A percentile compares a stretch with the other conserved stretches of the same genome.
These are phyloP conservation scores for Brassica hybrid DNA, from an alignment of 441 rosid genomes.

Conservation along the genomic window DNA sequence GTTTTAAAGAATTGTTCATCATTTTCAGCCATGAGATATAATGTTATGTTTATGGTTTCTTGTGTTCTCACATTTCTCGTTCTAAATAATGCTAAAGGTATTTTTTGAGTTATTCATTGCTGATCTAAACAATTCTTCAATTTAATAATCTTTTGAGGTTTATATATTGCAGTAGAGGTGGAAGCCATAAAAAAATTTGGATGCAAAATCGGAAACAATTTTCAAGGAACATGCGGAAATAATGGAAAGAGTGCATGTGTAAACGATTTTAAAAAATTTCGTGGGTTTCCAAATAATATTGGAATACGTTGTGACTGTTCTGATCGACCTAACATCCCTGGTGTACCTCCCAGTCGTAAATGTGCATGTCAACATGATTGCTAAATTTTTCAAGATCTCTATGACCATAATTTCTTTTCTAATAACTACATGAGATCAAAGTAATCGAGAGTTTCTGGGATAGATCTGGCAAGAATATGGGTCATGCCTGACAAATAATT, in stretches of 20 bases:
- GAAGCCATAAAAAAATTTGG: background rate
- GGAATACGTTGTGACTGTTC: background rate
- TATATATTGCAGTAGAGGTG: background rate
- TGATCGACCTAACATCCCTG: background rate
- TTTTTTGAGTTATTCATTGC: background rate
- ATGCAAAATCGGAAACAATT: background rate
- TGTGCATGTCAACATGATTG: background rate
- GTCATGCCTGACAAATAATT: background rate
- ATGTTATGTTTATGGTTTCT: background rate
- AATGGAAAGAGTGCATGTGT: background rate
- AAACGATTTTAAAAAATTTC: background rate
- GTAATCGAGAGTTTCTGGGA: background rate
- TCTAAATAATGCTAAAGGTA: background rate
- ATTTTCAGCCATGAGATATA: background rate
- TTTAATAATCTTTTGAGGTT: background rate
- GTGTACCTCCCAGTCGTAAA: background rate
- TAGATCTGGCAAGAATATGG: background rate
- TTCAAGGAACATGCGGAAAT: background rate
- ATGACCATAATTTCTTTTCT: background rate
- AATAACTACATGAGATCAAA: background rate
- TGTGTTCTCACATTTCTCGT: background rate
- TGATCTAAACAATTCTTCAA: background rate
- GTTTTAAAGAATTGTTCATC: background rate
- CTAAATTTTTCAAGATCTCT: background rate
- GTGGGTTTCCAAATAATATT: background rate